Evolutionary conservation across 2,329 filamentous ascomycete species (phyloP).

Genomic region (Coleophoma cylindrospora): DNA sequence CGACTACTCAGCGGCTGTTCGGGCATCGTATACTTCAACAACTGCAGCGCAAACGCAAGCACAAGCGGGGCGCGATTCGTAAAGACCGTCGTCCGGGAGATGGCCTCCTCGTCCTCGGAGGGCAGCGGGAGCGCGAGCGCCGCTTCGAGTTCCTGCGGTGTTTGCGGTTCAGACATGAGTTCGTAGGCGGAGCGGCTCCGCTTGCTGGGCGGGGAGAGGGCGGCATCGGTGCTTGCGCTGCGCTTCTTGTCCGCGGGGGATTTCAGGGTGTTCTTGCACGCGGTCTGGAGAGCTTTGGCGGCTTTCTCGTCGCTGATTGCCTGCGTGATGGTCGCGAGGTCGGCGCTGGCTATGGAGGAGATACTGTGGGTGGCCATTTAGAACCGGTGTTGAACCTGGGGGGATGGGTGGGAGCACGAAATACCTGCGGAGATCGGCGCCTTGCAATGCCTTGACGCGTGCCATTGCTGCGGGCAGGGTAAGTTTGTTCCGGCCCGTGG

Average conservation of each 20-base stretch:
- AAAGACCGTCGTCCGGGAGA: constrained; percentile 53
- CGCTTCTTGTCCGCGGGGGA: constrained; percentile 17
- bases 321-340: constrained; percentile 14
- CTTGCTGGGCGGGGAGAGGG: constrained; percentile 16
- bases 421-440: constrained; percentile 50
- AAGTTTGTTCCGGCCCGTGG: constrained; percentile 45
- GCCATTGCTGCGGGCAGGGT: constrained; percentile 55
- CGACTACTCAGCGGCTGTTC: constrained; percentile 81
- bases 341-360: constrained; percentile 18
- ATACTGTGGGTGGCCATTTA: constrained; percentile 18
- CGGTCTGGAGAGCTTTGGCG: constrained; percentile 22
- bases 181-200: constrained; percentile 22
- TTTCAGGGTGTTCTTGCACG: constrained; percentile 19
- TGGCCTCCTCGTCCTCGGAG: constrained; percentile 49
- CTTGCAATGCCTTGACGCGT: constrained; percentile 52
- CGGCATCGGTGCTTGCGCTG: constrained; percentile 2
- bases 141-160: constrained; percentile 55
- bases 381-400: constrained; percentile 4
- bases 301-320: constrained; percentile 23
- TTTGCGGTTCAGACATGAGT: constrained; percentile 19
- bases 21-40: constrained; percentile 77
- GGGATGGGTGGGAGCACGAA: background rate
- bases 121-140: constrained; percentile 54
- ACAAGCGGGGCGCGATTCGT: constrained; percentile 82
- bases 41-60: constrained; percentile 70